Conservation (phyloP, 139 green algal species). For the Micractinium conductrix region DNA sequence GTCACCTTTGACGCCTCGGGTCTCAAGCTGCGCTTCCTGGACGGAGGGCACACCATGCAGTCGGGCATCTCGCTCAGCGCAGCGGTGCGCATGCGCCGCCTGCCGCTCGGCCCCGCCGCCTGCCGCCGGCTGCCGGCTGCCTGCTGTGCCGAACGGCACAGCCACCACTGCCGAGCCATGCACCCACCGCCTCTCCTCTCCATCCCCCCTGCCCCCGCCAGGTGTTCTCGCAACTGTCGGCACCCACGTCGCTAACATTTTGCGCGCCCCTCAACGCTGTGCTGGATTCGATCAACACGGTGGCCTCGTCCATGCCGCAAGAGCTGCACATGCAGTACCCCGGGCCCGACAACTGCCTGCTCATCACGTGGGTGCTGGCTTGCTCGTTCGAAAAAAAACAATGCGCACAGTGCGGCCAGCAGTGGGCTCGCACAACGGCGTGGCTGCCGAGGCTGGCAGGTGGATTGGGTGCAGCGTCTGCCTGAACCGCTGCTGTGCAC, state of each 20-base stretch:
- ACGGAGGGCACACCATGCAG: slow-evolving; percentile 34
- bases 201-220: neutral
- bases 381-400: no score
- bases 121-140: neutral
- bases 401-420: no score
- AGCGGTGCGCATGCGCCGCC: slow-evolving; percentile 30
- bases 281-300: slow-evolving; percentile 30
- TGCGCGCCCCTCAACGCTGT: slow-evolving; percentile 16
- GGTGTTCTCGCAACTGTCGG: slow-evolving; percentile 24
- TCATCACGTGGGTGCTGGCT: slow-evolving; percentile 30
- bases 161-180: no score
- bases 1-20: slow-evolving; percentile 13
- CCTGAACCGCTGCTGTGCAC: no score
- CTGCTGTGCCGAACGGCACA: no score
- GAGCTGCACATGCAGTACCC: slow-evolving; percentile 36
- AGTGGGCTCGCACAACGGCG: no score
- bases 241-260: neutral
- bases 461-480: no score
- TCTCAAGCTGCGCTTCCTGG: slow-evolving; percentile 16
- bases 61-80: slow-evolving; percentile 40
- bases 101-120: no score
- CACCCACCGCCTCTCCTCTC: no score
- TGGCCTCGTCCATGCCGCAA: slow-evolving; percentile 20
- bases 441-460: no score
- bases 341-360: slow-evolving; percentile 22